phyloP scores from a whole-genome alignment of 129 eudicot species.

The Centrapalus pauciflorus region DNA sequence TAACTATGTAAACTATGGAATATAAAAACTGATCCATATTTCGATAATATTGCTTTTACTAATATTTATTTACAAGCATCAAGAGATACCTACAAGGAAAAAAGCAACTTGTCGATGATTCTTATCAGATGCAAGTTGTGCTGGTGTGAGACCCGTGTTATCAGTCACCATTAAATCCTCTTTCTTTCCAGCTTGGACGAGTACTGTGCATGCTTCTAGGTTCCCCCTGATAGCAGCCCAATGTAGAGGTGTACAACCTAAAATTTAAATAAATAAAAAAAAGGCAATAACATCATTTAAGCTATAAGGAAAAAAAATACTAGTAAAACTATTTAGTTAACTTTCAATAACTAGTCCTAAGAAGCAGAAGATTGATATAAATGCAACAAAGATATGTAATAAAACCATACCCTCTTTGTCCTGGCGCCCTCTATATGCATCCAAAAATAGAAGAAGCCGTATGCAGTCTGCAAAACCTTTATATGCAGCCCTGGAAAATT shows the following conservation, averaged over 20 bases:
- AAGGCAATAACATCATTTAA: not conserved
- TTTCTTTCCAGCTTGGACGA: slow-evolving; percentile 94
- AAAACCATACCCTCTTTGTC: slow-evolving; percentile 85
- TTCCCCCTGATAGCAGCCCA: slow-evolving; percentile 99
- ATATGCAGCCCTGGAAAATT: slow-evolving; percentile 88
- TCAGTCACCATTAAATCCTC: slow-evolving; percentile 89
- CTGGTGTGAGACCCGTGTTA: slow-evolving; percentile 92
- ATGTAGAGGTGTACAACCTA: slow-evolving; percentile 98
- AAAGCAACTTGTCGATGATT: slow-evolving; percentile 98
- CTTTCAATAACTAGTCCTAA: not conserved
- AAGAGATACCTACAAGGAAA: slow-evolving; percentile 95
- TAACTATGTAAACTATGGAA: not conserved
- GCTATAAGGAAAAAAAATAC: not conserved
- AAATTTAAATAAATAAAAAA: too few species aligned
- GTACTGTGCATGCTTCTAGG: slow-evolving; percentile 94
- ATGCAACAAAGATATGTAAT: slow-evolving; percentile 4
- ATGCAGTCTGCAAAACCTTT: slow-evolving; percentile 98
- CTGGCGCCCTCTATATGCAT: slow-evolving; percentile 91
- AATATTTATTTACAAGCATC: slow-evolving; percentile 6
- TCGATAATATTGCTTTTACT: not conserved
- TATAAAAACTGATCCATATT: not conserved
- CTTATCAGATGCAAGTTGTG: slow-evolving; percentile 97
- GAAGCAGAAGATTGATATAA: not conserved
- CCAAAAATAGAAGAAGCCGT: slow-evolving; percentile 87
- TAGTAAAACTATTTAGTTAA: not conserved